A percentile compares a stretch with the other conserved stretches of the same genome.
Conservation (phyloP, 768 basidiomycete species). For the Lactarius hatsudake region DNA sequence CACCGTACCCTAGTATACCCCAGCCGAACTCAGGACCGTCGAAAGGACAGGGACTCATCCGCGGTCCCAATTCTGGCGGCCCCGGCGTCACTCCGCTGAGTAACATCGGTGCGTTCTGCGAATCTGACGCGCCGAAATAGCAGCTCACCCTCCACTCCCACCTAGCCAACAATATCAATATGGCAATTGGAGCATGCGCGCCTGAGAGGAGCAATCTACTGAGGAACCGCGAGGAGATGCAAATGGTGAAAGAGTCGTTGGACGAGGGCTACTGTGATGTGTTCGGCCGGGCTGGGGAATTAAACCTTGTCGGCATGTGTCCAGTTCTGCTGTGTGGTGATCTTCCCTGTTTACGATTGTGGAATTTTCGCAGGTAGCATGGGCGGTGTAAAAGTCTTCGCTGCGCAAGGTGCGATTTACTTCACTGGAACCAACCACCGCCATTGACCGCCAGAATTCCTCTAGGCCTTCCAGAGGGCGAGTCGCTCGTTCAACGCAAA, state of each 20-base stretch:
- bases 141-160: slow-evolving; percentile 8
- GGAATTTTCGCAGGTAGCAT: slow-evolving; percentile 12
- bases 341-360: background rate
- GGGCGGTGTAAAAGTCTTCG: slow-evolving; percentile 2
- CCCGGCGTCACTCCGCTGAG: slow-evolving; percentile 40
- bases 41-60: slow-evolving; percentile 9
- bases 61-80: slow-evolving; percentile 22
- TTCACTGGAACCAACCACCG: background rate
- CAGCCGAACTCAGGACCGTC: slow-evolving; percentile 17
- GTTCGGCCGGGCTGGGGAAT: slow-evolving; percentile 58
- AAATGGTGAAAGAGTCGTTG: slow-evolving; percentile 67
- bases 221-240: slow-evolving; percentile 65
- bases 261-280: slow-evolving; percentile 83
- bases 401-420: slow-evolving; percentile 19
- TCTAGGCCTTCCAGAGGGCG: slow-evolving; percentile 55
- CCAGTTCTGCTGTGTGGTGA: background rate
- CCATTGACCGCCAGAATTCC: background rate
- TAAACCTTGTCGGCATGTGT: slow-evolving; percentile 57
- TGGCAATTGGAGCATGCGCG: slow-evolving; percentile 69
- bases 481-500: slow-evolving; percentile 51
- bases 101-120: slow-evolving; percentile 39
- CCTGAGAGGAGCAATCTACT: slow-evolving; percentile 62
- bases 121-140: background rate
- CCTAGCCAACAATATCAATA: slow-evolving; percentile 35
- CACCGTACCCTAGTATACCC: background rate